Percentiles rank a stretch among this genome's conserved stretches.
These are phyloP conservation scores for Cairneyella variabilis DNA, from an alignment of 495 filamentous ascomycete genomes.

Conservation along the genomic window DNA sequence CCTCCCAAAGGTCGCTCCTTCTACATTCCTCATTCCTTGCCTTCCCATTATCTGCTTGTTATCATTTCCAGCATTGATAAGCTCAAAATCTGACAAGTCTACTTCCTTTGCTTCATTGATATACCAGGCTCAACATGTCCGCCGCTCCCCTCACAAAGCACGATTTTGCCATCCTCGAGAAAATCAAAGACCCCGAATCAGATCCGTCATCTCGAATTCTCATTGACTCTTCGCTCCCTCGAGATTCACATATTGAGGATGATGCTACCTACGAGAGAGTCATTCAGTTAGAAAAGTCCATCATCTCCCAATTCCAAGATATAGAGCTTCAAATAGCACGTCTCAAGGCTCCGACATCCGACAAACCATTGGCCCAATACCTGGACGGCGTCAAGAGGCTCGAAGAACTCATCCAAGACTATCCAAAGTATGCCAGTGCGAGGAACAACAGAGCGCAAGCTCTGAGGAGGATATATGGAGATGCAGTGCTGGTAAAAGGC, in stretches of 20 bases:
- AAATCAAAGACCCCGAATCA: slow-evolving; percentile 77
- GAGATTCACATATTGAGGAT: slow-evolving; percentile 51
- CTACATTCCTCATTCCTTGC: too few relatives aligned
- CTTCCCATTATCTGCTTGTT: too few relatives aligned
- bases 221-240: slow-evolving; percentile 55
- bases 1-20: too few relatives aligned
- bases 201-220: slow-evolving; percentile 49
- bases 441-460: slow-evolving; percentile 77
- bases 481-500: slow-evolving; percentile 31
- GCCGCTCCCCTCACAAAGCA: slow-evolving; percentile 56
- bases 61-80: neutral
- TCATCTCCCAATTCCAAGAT: slow-evolving; percentile 45
- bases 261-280: slow-evolving; percentile 34
- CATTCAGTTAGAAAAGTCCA: slow-evolving; percentile 38
- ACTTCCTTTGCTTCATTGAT: neutral
- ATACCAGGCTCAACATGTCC: slow-evolving; percentile 35
- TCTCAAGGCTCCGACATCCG: slow-evolving; percentile 23
- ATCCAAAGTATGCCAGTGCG: slow-evolving; percentile 69
- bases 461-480: slow-evolving; percentile 54
- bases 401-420: slow-evolving; percentile 46
- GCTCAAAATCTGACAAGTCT: neutral
- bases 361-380: slow-evolving; percentile 32
- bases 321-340: slow-evolving; percentile 45
- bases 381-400: slow-evolving; percentile 40
- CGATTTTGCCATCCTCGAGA: slow-evolving; percentile 68